Evolutionary conservation across 371 early-diverging fungal genomes (phyloP).

Genomic region (Circinella umbellata): DNA sequence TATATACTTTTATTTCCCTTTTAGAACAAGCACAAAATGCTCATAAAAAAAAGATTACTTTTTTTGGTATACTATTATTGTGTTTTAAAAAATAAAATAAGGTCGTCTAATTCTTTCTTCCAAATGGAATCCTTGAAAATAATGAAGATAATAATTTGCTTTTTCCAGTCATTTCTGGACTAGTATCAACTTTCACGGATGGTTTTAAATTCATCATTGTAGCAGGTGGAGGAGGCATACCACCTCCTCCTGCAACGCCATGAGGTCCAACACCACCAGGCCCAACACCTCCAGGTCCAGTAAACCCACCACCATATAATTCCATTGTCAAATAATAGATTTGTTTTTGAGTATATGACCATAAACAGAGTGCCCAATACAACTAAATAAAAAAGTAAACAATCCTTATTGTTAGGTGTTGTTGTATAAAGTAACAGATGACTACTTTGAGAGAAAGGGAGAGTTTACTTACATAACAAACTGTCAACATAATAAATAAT

Average conservation of each 20-base stretch:
- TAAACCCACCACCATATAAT: neutral
- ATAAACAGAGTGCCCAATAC: conserved; percentile 45
- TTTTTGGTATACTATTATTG: too few species aligned
- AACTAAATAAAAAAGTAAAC: conserved; percentile 15
- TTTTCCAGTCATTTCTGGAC: neutral
- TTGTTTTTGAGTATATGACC: conserved; percentile 41
- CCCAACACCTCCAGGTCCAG: neutral
- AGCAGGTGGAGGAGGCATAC: neutral
- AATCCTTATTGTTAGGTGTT: too few species aligned
- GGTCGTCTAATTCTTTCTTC: neutral
- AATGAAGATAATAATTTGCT: neutral
- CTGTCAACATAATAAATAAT: conserved; percentile 30
- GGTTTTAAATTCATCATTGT: conserved; percentile 6
- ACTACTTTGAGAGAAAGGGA: neutral
- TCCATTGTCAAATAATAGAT: neutral
- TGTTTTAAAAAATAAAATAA: too few species aligned
- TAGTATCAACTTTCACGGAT: neutral
- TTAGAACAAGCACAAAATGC: neutral
- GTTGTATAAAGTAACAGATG: too few species aligned
- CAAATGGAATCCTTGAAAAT: neutral
- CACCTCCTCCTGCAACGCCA: neutral
- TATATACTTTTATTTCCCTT: neutral
- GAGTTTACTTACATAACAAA: conserved; percentile 35
- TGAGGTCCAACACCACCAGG: neutral
- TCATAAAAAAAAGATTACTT: neutral